phyloP scores from a whole-genome alignment of 78 protist genomes.

The Dictyostelium discoideum region DNA sequence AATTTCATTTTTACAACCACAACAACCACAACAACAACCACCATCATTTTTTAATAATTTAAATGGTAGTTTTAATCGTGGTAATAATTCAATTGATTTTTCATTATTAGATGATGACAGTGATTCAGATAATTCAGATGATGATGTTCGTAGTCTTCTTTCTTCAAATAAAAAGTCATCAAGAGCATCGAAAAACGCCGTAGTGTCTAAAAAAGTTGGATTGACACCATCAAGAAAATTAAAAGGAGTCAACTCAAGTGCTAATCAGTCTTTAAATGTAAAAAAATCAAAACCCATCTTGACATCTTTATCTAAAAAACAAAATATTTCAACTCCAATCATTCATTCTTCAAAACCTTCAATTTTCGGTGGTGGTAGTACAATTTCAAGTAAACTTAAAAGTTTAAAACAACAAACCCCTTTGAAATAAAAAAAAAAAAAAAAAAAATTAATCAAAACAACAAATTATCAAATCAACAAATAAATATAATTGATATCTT shows the following conservation, averaged over 20 bases:
- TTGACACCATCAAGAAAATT: not conserved
- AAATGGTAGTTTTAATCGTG: not conserved
- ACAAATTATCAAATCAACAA: too few species aligned
- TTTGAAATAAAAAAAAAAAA: not conserved
- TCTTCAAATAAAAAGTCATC: not conserved
- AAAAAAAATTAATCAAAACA: not conserved
- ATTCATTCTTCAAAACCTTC: not conserved
- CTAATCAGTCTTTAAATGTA: not conserved
- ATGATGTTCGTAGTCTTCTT: not conserved
- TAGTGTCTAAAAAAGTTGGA: not conserved
- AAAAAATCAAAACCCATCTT: not conserved
- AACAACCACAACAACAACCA: not conserved
- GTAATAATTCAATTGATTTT: not conserved
- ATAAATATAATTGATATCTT: not conserved
- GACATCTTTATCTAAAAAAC: not conserved
- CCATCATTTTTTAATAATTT: not conserved
- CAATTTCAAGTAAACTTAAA: not conserved
- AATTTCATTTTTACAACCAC: not conserved
- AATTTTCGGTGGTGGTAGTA: not conserved
- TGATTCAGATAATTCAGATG: constrained; percentile 22
- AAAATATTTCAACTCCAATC: not conserved
- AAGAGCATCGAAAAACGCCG: not conserved
- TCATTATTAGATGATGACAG: not conserved
- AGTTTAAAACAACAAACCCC: not conserved
- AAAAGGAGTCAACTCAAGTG: not conserved